Evolutionary conservation across 352 stramenopile species (phyloP).

Genomic region (Plasmopara halstedii): DNA sequence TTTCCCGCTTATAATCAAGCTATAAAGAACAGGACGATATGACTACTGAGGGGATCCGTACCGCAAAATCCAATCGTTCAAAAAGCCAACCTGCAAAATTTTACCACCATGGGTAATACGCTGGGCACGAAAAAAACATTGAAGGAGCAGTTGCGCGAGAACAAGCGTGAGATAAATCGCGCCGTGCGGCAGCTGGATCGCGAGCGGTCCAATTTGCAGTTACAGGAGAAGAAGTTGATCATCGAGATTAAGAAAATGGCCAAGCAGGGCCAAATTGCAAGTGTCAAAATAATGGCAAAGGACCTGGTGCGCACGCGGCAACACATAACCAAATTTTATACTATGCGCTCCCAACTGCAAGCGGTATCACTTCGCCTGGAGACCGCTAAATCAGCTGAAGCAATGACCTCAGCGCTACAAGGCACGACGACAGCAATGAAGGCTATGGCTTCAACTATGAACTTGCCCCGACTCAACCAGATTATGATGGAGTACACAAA

Average conservation of each 20-base stretch:
- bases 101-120: constrained; percentile 52
- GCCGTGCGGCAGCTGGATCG: constrained; percentile 95
- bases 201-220: constrained; percentile 88
- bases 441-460: constrained; percentile 92
- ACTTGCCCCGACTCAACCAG: constrained; percentile 93
- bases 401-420: constrained; percentile 87
- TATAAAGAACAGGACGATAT: too few relatives aligned
- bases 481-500: constrained; percentile 98
- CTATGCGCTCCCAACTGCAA: constrained; percentile 96
- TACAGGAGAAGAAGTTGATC: constrained; percentile 92
- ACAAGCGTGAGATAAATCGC: constrained; percentile 97
- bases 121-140: constrained; percentile 75
- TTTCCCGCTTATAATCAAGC: too few relatives aligned
- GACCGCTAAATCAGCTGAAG: constrained; percentile 95
- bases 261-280: constrained; percentile 93
- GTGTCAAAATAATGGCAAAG: constrained; percentile 97
- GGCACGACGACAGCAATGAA: constrained; percentile 82
- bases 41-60: background rate
- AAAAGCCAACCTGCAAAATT: background rate
- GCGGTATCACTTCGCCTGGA: constrained; percentile 89
- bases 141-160: constrained; percentile 92
- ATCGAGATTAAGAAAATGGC: constrained; percentile 98
- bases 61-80: background rate
- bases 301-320: constrained; percentile 93
- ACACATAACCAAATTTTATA: constrained; percentile 97